Conservation (phyloP, 73 alveolate genomes). For the Effrenium voratum region DNA sequence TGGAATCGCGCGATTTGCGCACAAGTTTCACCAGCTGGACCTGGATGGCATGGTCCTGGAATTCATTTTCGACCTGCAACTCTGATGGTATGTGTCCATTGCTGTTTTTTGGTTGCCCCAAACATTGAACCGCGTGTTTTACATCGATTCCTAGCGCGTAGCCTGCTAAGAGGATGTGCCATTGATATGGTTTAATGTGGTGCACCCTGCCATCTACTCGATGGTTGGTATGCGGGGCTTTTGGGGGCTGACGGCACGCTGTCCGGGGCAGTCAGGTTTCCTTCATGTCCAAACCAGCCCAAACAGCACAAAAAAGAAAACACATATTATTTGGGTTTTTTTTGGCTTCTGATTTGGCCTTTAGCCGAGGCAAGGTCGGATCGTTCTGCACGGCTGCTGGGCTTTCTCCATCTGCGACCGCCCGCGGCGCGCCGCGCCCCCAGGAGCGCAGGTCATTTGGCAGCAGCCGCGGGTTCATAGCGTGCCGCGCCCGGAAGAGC, state of each 20-base stretch:
- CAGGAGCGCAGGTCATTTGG: conserved; percentile 1
- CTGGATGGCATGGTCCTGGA: conserved; percentile 64
- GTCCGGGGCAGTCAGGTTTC: neutral
- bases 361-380: neutral
- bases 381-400: conserved; percentile 53
- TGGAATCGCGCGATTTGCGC: conserved; percentile 90
- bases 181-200: neutral
- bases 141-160: neutral
- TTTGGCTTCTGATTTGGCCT: neutral
- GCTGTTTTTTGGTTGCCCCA: neutral
- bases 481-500: conserved; percentile 50
- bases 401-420: conserved; percentile 64
- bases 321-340: no score
- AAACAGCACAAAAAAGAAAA: no score
- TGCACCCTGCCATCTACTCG: neutral
- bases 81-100: neutral
- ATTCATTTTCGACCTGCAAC: conserved; percentile 45
- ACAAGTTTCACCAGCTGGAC: conserved; percentile 55
- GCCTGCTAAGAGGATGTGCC: neutral
- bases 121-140: neutral
- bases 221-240: neutral
- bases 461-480: conserved; percentile 34
- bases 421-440: conserved; percentile 37
- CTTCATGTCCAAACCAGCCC: neutral
- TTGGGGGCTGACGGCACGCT: neutral